Evolutionary conservation across 2,329 filamentous ascomycete genomes (phyloP).

Genomic region (Nakataea oryzae): DNA sequence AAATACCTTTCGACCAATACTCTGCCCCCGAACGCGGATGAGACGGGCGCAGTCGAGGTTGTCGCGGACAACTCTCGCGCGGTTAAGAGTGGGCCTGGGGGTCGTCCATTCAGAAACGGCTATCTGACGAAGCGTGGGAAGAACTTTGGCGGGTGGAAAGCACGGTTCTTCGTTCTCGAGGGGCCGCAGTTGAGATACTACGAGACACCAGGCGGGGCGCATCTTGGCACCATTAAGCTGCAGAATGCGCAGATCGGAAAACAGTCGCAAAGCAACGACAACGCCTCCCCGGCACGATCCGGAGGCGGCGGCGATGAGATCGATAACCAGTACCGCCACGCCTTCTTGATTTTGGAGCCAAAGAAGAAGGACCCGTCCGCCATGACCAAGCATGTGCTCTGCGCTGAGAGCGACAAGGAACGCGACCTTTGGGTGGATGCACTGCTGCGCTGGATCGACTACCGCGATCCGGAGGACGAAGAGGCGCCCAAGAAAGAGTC

Average conservation of each 20-base stretch:
- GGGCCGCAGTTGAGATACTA: conserved; percentile 72
- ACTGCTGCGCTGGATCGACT: conserved; percentile 80
- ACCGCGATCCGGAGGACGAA: conserved; percentile 50
- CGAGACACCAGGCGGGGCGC: conserved; percentile 79
- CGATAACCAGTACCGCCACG: conserved; percentile 93
- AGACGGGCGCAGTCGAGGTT: conserved; percentile 28
- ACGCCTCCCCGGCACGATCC: conserved; percentile 48
- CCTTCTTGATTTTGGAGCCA: conserved; percentile 87
- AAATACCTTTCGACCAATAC: conserved; percentile 68
- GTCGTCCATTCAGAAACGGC: conserved; percentile 66
- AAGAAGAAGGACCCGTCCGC: conserved; percentile 91
- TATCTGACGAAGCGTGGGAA: conserved; percentile 96
- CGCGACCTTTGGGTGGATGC: conserved; percentile 91
- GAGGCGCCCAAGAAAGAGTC: conserved; percentile 22
- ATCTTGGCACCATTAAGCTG: conserved; percentile 89
- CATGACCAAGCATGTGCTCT: conserved; percentile 85
- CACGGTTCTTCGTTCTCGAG: conserved; percentile 53
- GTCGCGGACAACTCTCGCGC: conserved; percentile 22
- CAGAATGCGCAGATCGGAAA: conserved; percentile 88
- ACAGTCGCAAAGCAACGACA: conserved; percentile 60
- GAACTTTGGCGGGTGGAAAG: conserved; percentile 99
- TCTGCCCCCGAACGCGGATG: conserved; percentile 51
- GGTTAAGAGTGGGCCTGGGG: conserved; percentile 44
- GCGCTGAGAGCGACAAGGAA: conserved; percentile 88
- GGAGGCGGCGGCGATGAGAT: conserved; percentile 53